phyloP scores from a whole-genome alignment of 108 stramenopile genomes.

The Epithemia pelagica region DNA sequence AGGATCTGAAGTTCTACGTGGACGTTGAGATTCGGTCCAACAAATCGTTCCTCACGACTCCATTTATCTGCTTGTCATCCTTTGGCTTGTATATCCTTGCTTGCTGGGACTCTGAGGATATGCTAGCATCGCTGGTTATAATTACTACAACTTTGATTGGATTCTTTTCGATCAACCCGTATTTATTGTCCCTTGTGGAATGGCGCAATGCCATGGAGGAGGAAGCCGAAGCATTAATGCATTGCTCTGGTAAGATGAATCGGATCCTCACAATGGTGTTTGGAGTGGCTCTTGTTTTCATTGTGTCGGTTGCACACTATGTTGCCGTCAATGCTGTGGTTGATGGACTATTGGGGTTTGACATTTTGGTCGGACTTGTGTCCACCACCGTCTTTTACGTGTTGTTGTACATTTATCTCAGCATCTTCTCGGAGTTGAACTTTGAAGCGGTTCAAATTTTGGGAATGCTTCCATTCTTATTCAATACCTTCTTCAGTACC shows the following conservation, averaged over 20 bases:
- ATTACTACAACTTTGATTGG: slow-evolving; percentile 36
- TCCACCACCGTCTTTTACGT: slow-evolving; percentile 33
- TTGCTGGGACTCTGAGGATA: slow-evolving; percentile 40
- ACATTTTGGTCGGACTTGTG: slow-evolving; percentile 38
- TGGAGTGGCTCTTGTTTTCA: slow-evolving; percentile 18
- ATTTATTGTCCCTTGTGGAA: slow-evolving; percentile 40
- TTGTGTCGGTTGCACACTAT: slow-evolving; percentile 26
- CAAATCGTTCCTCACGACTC: slow-evolving; percentile 27
- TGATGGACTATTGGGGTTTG: slow-evolving; percentile 14
- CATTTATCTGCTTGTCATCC: slow-evolving; percentile 26
- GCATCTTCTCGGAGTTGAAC: slow-evolving; percentile 34
- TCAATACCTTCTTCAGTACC: slow-evolving; percentile 56
- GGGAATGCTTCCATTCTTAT: slow-evolving; percentile 40
- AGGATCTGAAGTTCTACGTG: slow-evolving; percentile 49
- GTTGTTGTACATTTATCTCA: slow-evolving; percentile 35
- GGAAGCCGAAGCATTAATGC: slow-evolving; percentile 57
- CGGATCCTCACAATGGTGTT: slow-evolving; percentile 26
- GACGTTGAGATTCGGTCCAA: slow-evolving; percentile 45
- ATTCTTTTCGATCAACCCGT: slow-evolving; percentile 54
- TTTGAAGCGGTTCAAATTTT: slow-evolving; percentile 46
- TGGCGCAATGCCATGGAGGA: slow-evolving; percentile 55
- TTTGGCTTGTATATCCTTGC: slow-evolving; percentile 34
- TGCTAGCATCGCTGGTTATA: slow-evolving; percentile 33
- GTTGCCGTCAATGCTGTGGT: slow-evolving; percentile 20
- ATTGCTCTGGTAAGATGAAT: slow-evolving; percentile 44